Conservation (phyloP, 2,329 filamentous ascomycete genomes). For the Rhynchosporium graminicola region DNA sequence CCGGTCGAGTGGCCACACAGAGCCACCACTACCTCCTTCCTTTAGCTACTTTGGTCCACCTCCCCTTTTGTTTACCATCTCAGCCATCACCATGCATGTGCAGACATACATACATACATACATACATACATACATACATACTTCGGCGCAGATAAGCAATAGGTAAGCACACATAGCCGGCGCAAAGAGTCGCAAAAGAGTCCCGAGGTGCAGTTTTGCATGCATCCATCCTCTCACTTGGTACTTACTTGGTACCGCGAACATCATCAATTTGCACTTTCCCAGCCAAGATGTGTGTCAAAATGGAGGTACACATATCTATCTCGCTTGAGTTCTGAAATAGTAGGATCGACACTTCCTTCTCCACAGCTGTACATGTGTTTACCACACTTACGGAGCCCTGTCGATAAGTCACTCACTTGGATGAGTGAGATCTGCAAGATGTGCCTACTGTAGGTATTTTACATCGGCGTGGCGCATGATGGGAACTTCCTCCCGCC, state of each 20-base stretch:
- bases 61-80: conserved; percentile 1
- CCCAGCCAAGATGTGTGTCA: neutral
- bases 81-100: neutral
- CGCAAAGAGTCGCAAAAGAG: neutral
- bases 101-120: too few relatives aligned
- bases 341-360: conserved; percentile 1
- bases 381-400: too few relatives aligned
- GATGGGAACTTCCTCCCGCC: neutral
- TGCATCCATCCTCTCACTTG: too few relatives aligned
- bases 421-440: too few relatives aligned
- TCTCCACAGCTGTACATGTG: neutral
- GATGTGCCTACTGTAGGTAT: too few relatives aligned
- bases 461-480: too few relatives aligned
- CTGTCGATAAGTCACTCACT: too few relatives aligned
- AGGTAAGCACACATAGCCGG: conserved; percentile 4
- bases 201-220: conserved; percentile 4
- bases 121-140: neutral
- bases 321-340: neutral
- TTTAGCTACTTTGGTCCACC: too few relatives aligned
- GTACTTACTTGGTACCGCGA: too few relatives aligned
- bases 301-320: neutral
- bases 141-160: neutral
- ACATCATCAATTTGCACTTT: neutral
- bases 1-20: neutral
- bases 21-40: neutral